Conservation (phyloP, 345 rosid species). For the Citrus medica region DNA sequence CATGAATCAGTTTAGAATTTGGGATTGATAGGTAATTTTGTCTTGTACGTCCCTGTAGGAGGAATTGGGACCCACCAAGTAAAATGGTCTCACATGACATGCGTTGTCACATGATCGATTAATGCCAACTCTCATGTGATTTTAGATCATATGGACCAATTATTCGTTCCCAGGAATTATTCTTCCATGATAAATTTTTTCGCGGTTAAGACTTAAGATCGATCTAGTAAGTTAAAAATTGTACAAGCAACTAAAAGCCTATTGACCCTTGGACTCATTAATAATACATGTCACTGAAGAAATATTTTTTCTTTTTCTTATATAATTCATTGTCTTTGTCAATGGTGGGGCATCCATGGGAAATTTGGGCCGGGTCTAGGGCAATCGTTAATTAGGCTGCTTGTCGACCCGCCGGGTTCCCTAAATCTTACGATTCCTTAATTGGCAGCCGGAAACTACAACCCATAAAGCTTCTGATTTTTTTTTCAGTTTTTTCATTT, state of each 20-base stretch:
- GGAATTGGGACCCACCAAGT: not conserved
- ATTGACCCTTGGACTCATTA: no score
- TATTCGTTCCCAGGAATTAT: not conserved
- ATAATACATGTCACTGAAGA: not conserved
- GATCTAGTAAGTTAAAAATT: not conserved
- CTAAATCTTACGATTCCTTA: not conserved
- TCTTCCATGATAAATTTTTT: not conserved
- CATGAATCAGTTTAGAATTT: not conserved
- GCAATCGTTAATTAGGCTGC: not conserved
- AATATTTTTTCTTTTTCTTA: no score
- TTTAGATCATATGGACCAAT: not conserved
- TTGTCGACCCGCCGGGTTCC: not conserved
- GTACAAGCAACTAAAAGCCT: not conserved
- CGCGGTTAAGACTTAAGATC: not conserved
- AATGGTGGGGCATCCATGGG: not conserved
- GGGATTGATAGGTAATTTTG: not conserved
- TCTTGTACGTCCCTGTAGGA: not conserved
- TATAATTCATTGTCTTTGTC: no score
- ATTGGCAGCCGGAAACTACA: no score
- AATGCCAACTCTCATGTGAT: not conserved
- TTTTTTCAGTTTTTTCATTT: no score
- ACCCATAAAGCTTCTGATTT: no score
- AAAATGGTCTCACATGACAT: not conserved
- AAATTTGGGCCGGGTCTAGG: not conserved
- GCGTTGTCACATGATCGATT: slow-evolving; percentile 1